Evolutionary conservation across 169 alveolate species (phyloP), one percentile per base, ranked within the genome.

Genomic region (Plasmodium ovale): DNA sequence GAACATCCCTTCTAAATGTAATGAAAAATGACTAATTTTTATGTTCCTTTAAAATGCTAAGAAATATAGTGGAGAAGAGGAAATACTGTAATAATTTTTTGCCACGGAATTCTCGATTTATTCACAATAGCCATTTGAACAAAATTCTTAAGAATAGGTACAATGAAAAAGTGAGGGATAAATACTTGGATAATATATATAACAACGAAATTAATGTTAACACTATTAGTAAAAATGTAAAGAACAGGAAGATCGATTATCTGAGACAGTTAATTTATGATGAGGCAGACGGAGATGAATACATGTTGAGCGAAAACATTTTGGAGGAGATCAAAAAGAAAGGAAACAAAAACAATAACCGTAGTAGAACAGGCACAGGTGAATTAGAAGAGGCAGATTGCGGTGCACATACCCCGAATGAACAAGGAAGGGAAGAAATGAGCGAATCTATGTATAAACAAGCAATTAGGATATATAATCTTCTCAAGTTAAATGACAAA

Each of bases 81-180:
- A 53, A 64, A 64, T 33, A 23, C 14, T 79, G 82, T 56, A 31
- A 72, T 44, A 64, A 25, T 7, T 49, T 79, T 65, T 58, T 47
- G 31, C 27, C 37, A 49, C 47, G 44, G 54, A 47, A 64, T 68
- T 54, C 53, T 25, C 72, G 89, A 27, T 35, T n/a, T 49, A 58
- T 79, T 79, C 89, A 79, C n/a, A 79, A 79, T 39, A 79, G 89
- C 69, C 89, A 79, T 21, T 79, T 79, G 39, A 79, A 79, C 39
- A 79, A 79, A 51, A 47, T 59, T 25, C 77, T 79, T 4, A 79
- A 79, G 54, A 79, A 79, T 42, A 64, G 79, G 35, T 79, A 79
- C 64, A 65, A 79, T 37, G 89, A 79, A 79, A 64, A 51, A 59
- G 68, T 79, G 54, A 79, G 89, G 64, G 89, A 79, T 42, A 79